Evolutionary conservation across 257 asterid species (phyloP).

Genomic region (Solanum piurae): DNA sequence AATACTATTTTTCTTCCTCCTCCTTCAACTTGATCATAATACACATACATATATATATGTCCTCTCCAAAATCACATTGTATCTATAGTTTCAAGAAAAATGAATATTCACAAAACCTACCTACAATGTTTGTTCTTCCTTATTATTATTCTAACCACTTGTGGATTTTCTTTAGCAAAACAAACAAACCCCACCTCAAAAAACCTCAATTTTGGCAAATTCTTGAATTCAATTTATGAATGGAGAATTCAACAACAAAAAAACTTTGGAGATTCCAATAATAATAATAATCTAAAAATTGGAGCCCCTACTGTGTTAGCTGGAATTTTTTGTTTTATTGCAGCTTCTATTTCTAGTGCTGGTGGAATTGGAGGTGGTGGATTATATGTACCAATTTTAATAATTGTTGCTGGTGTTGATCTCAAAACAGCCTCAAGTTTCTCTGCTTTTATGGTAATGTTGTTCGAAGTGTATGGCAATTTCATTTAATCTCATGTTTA

Average conservation of each 20-base stretch:
- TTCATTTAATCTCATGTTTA: neutral
- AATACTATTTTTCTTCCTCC: neutral
- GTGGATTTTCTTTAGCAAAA: constrained; percentile 27
- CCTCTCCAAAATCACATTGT: neutral
- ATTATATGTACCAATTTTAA: constrained; percentile 59
- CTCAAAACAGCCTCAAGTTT: constrained; percentile 58
- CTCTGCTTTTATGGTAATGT: constrained; percentile 65
- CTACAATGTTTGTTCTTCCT: constrained; percentile 9
- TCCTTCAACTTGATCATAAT: neutral
- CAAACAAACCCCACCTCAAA: neutral
- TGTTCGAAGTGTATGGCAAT: neutral
- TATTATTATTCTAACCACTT: constrained; percentile 2
- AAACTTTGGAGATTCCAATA: neutral
- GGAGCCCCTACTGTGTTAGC: constrained; percentile 20
- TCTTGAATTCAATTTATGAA: constrained; percentile 15
- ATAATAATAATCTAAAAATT: neutral
- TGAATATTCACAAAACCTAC: neutral
- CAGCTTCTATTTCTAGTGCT: constrained; percentile 72
- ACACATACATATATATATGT: neutral
- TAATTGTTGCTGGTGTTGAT: constrained; percentile 51
- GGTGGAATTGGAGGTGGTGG: constrained; percentile 94
- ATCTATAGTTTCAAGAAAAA: neutral
- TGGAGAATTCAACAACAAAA: constrained; percentile 6
- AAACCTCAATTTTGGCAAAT: neutral
- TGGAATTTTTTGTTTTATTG: constrained; percentile 40